Percentiles rank a stretch among this genome's conserved stretches.
phyloP scores from a whole-genome alignment of 352 stramenopile genomes.

The Phytophthora quininea region DNA sequence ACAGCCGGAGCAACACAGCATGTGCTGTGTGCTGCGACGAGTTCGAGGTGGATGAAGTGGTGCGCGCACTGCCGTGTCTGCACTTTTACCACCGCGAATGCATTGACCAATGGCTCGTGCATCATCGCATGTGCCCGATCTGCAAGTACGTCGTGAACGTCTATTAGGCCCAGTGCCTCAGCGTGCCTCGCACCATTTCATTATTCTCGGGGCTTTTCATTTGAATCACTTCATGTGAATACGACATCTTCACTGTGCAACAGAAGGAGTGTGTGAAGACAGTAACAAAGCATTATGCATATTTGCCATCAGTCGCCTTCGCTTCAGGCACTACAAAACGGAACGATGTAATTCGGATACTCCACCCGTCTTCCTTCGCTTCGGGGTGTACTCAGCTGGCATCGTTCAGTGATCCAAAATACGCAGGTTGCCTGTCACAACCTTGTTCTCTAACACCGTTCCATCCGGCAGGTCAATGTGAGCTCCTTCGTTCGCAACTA shows the following conservation, averaged over 20 bases:
- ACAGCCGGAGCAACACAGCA: conserved; percentile 66
- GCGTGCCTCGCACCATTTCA: conserved; percentile 10
- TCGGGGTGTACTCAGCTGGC: neutral
- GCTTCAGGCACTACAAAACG: conserved; percentile 18
- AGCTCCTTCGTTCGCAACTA: conserved; percentile 93
- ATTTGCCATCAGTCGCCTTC: conserved; percentile 24
- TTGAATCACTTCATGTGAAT: conserved; percentile 13
- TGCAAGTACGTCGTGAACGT: conserved; percentile 87
- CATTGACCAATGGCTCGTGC: conserved; percentile 90
- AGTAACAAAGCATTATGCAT: conserved; percentile 32
- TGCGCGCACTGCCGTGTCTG: conserved; percentile 82
- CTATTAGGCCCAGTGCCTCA: conserved; percentile 41
- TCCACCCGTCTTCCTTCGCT: neutral
- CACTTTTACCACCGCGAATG: conserved; percentile 92
- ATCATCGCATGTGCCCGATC: conserved; percentile 85
- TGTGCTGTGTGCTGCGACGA: conserved; percentile 88
- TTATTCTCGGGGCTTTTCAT: conserved; percentile 15
- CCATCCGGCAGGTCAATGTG: conserved; percentile 94
- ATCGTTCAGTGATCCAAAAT: conserved; percentile 91
- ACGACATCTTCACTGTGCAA: conserved; percentile 27
- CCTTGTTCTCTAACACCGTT: conserved; percentile 94
- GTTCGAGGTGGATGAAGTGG: conserved; percentile 76
- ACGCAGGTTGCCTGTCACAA: conserved; percentile 93
- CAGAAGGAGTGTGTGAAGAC: conserved; percentile 18
- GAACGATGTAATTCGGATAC: conserved; percentile 9